phyloP scores from a whole-genome alignment of 257 asterid genomes.

The Ballota nigra region DNA sequence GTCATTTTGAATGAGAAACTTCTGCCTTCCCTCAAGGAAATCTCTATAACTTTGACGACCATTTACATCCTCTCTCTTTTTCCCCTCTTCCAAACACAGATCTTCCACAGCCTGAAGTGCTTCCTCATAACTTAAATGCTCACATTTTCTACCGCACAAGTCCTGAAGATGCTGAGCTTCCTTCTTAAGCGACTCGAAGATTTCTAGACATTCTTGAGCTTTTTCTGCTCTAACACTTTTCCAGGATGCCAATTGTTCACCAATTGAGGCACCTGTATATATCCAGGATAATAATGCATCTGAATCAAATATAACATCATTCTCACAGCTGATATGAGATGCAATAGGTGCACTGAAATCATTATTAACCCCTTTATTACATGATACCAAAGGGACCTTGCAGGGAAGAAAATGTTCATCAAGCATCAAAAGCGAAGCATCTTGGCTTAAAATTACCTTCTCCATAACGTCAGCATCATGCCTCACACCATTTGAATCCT shows the following conservation, averaged over 20 bases:
- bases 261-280: conserved; percentile 67
- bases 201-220: conserved; percentile 61
- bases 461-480: conserved; percentile 49
- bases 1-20: conserved; percentile 60
- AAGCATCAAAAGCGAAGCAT: conserved; percentile 59
- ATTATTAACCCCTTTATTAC: conserved; percentile 30
- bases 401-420: conserved; percentile 66
- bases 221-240: conserved; percentile 58
- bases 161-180: conserved; percentile 77
- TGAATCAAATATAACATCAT: conserved; percentile 53
- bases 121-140: conserved; percentile 76
- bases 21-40: conserved; percentile 61
- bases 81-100: conserved; percentile 82
- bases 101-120: conserved; percentile 84
- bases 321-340: conserved; percentile 38
- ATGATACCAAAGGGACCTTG: conserved; percentile 32
- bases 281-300: conserved; percentile 88
- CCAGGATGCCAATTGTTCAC: conserved; percentile 73
- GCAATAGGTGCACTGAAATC: conserved; percentile 30
- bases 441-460: conserved; percentile 54
- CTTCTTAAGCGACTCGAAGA: conserved; percentile 76
- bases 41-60: conserved; percentile 59
- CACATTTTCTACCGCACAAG: conserved; percentile 79
- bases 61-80: conserved; percentile 52
- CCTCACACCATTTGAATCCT: conserved; percentile 35